A percentile compares a stretch with the other conserved stretches of the same genome.
phyloP scores from a whole-genome alignment of 2,329 filamentous ascomycete genomes.

The Furcasterigmium sp. region DNA sequence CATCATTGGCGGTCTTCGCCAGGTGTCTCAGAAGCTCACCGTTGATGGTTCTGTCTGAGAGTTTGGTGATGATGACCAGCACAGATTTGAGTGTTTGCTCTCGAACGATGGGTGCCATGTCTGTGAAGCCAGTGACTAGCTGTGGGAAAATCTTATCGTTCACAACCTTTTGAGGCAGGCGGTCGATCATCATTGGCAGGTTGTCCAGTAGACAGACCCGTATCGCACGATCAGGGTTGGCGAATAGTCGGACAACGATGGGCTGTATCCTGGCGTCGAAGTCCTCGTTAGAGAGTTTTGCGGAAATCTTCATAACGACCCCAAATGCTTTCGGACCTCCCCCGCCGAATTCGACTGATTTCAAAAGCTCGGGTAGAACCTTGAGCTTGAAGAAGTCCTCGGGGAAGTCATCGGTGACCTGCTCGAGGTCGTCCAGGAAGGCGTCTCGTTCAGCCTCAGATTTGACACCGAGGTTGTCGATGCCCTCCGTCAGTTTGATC shows the following conservation, averaged over 20 bases:
- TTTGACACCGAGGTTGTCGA: conserved; percentile 90
- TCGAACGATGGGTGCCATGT: conserved; percentile 82
- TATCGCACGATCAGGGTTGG: conserved; percentile 86
- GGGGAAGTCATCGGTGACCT: conserved; percentile 87
- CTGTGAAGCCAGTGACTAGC: conserved; percentile 91
- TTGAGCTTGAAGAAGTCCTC: conserved; percentile 99
- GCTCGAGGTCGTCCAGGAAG: conserved; percentile 79
- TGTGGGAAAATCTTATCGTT: conserved; percentile 97
- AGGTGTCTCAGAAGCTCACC: conserved; percentile 86
- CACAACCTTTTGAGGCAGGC: conserved; percentile 79
- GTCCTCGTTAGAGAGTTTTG: conserved; percentile 83
- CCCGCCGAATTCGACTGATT: conserved; percentile 96
- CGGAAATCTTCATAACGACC: conserved; percentile 84
- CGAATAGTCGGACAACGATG: conserved; percentile 80
- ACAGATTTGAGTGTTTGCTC: conserved; percentile 97
- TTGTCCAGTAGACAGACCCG: conserved; percentile 88
- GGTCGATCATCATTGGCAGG: conserved; percentile 85
- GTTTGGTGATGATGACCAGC: conserved; percentile 77
- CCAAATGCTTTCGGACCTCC: conserved; percentile 87
- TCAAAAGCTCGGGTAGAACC: conserved; percentile 89
- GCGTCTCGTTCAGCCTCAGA: conserved; percentile 75
- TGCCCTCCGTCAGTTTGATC: conserved; percentile 86
- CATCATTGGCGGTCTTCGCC: conserved; percentile 94
- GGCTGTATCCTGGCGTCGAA: conserved; percentile 81
- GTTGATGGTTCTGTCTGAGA: conserved; percentile 89